These are phyloP conservation scores for Ulmus americana DNA, from an alignment of 331 rosid genomes.

Conservation along the genomic window DNA sequence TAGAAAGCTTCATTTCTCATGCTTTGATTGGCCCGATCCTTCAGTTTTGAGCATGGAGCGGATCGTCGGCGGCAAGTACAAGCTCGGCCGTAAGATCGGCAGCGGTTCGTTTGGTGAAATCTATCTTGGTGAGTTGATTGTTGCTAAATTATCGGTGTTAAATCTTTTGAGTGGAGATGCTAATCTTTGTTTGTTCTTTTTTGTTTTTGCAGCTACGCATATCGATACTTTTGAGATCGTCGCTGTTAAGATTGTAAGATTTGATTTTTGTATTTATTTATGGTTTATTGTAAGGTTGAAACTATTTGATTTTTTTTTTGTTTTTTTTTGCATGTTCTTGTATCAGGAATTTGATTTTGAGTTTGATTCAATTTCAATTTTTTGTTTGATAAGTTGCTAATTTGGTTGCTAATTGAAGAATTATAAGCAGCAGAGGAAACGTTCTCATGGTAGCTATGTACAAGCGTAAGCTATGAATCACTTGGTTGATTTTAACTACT, in stretches of 20 bases:
- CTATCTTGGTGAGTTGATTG: conserved; percentile 52
- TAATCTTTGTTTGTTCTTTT: conserved; percentile 14
- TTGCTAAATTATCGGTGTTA: conserved; percentile 2
- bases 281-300: neutral
- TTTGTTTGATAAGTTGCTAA: neutral
- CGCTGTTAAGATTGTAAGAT: conserved; percentile 82
- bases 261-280: neutral
- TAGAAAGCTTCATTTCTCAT: conserved; percentile 16
- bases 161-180: neutral
- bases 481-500: neutral
- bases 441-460: too few species aligned
- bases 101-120: conserved; percentile 98
- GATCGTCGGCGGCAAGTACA: conserved; percentile 70
- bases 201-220: conserved; percentile 62
- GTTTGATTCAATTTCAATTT: neutral
- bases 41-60: conserved; percentile 59
- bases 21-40: conserved; percentile 31
- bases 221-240: conserved; percentile 85
- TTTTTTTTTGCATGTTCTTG: neutral
- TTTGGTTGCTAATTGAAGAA: neutral
- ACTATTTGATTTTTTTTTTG: neutral
- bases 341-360: conserved; percentile 6
- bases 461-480: neutral
- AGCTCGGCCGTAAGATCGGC: conserved; percentile 96
- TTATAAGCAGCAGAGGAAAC: too few species aligned